These are phyloP conservation scores for Paramecium bursaria DNA, from an alignment of 73 alveolate genomes.

Conservation along the genomic window DNA sequence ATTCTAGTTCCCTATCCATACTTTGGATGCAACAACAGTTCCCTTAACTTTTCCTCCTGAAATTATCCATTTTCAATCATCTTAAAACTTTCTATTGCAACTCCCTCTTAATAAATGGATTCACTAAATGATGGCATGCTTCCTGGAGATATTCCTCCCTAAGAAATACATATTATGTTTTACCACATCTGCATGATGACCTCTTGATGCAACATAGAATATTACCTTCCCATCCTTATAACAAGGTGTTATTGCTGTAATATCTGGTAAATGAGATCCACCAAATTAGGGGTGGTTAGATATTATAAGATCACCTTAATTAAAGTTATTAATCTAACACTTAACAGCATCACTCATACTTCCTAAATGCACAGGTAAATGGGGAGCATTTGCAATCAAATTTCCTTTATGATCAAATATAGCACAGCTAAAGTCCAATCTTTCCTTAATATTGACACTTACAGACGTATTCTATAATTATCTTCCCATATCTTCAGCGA, in stretches of 20 bases:
- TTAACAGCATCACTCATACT: conserved; percentile 93
- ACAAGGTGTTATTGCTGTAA: conserved; percentile 93
- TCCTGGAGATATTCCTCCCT: conserved; percentile 95
- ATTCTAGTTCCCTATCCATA: conserved; percentile 75
- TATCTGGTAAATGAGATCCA: conserved; percentile 95
- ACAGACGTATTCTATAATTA: conserved; percentile 83
- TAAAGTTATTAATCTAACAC: conserved; percentile 73
- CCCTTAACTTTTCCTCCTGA: conserved; percentile 74
- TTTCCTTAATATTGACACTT: conserved; percentile 85
- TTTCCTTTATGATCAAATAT: conserved; percentile 85
- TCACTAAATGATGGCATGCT: conserved; percentile 91
- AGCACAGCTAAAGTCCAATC: conserved; percentile 94
- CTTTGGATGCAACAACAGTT: conserved; percentile 64
- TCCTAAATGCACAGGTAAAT: conserved; percentile 94
- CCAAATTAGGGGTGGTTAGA: conserved; percentile 92
- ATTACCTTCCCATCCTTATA: conserved; percentile 75
- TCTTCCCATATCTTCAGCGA: conserved; percentile 95
- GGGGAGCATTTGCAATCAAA: conserved; percentile 95
- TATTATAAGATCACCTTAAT: conserved; percentile 85
- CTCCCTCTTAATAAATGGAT: conserved; percentile 80
- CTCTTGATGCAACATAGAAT: conserved; percentile 91
- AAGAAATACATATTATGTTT: too few species aligned
- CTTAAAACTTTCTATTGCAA: conserved; percentile 76
- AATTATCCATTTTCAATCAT: conserved; percentile 76
- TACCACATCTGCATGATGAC: conserved; percentile 96